These are phyloP conservation scores for Oxalis stricta DNA, from an alignment of 441 rosid genomes.

Conservation along the genomic window DNA sequence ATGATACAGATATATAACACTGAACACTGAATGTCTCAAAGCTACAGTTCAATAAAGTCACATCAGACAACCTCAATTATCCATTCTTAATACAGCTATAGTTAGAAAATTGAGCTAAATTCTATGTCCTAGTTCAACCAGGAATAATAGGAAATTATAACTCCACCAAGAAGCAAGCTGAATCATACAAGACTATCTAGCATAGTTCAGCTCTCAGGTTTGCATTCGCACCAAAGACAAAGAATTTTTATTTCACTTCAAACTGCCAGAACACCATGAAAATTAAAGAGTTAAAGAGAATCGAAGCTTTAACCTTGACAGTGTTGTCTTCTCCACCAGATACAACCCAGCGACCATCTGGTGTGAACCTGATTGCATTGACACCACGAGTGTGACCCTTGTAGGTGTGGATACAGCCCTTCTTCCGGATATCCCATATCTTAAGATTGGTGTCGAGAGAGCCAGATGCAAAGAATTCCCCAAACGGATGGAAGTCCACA, in stretches of 20 bases:
- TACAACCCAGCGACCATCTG: slow-evolving; percentile 99
- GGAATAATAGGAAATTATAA: no score
- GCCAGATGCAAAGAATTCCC: slow-evolving; percentile 97
- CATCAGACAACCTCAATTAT: no score
- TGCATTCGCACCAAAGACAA: no score
- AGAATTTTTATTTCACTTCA: no score
- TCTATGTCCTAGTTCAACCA: no score
- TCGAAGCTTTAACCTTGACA: slow-evolving; percentile 52
- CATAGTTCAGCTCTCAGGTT: no score
- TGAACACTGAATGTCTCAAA: no score
- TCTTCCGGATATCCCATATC: slow-evolving; percentile 99
- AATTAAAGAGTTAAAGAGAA: slow-evolving; percentile 9
- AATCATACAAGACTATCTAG: no score
- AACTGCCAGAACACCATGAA: not conserved
- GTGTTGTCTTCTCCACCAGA: slow-evolving; percentile 98
- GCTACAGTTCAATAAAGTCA: no score
- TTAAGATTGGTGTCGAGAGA: slow-evolving; percentile 92
- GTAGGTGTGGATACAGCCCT: slow-evolving; percentile 96
- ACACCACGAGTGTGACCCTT: slow-evolving; percentile 98
- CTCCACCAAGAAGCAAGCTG: no score
- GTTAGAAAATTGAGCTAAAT: no score
- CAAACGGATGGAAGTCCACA: slow-evolving; percentile 94
- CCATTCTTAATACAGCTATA: no score
- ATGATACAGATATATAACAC: not conserved
- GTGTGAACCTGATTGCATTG: slow-evolving; percentile 90